Percentiles rank a stretch among this genome's conserved stretches.
These are phyloP conservation scores for Halophytophthora batemanensis DNA, from an alignment of 352 stramenopile genomes.

Conservation along the genomic window DNA sequence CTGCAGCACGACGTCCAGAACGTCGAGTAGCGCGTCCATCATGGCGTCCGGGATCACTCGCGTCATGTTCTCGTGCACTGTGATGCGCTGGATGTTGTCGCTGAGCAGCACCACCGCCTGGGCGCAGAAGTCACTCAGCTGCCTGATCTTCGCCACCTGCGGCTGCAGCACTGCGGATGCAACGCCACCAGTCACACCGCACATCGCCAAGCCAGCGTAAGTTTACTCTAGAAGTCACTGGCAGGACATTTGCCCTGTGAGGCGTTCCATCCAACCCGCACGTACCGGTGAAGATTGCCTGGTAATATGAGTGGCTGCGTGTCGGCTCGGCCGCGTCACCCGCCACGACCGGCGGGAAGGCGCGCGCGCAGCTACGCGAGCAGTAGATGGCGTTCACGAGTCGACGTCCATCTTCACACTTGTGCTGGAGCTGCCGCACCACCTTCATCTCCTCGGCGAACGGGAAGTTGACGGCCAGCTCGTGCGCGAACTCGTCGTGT, in stretches of 20 bases:
- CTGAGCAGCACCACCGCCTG: constrained; percentile 61
- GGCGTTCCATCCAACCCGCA: too few species aligned
- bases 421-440: constrained; percentile 43
- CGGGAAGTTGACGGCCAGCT: constrained; percentile 37
- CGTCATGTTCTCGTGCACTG: constrained; percentile 61
- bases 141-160: constrained; percentile 54
- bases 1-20: constrained; percentile 62
- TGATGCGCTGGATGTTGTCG: constrained; percentile 69
- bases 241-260: too few species aligned
- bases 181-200: too few species aligned
- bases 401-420: constrained; percentile 24
- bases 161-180: constrained; percentile 69
- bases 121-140: constrained; percentile 50
- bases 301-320: constrained; percentile 40
- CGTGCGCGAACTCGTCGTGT: constrained; percentile 44
- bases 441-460: constrained; percentile 70
- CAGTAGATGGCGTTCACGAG: constrained; percentile 59
- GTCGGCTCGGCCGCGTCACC: constrained; percentile 18
- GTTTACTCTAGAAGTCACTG: background rate
- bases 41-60: constrained; percentile 59
- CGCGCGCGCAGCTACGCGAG: constrained; percentile 49
- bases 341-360: constrained; percentile 31
- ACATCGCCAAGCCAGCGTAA: background rate
- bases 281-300: constrained; percentile 48
- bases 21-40: constrained; percentile 51